Base-by-base conservation (phyloP, 371 early-diverging fungal species). In the Apophysomyces sp. region DNA sequence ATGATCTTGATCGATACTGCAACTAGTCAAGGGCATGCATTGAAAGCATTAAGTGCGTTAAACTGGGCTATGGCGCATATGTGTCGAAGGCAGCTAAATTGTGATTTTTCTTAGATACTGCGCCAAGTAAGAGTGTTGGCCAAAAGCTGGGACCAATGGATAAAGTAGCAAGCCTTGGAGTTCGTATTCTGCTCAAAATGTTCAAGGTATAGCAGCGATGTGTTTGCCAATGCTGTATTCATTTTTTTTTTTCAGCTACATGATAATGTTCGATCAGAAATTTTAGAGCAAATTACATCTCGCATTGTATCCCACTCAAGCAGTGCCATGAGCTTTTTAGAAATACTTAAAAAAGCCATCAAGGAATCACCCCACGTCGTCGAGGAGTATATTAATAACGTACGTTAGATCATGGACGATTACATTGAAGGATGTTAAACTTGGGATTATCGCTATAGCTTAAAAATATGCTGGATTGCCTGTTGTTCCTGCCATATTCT, bases 231-330 rank as follows among this genome's bases (percentile, higher is more conserved):
- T 18, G 9, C 3, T 55, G 9, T 0, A 13, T 7, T 5, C 12
- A 34, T 34, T 34, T 34, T 7, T 12, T 34, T 39, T 27, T 51
- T 31, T 13, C 61, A 84, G 82, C 66, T 82, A 8, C 86, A 88
- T 58, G 77, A 77, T 18, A 72, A 82, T 26, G 79, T 84, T n/a
- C 76, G 86, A 44, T 64, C 73, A 3, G 86, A 86, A 65, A 83
- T 88, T 26, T 63, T 88, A 40, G 86, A 85, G 29, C 85, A 85
- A 57, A 84, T 88, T 52, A 78, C 82, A 29, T 82, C 83, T 4
- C 79, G 86, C 40, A 76, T 88, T 39, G 77, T 88, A 5, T 79
- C 85, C 16, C 79, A 81, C 32, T 80, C 86, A 2, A 52, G 65
- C 12, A 84, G 85, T 55, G 79, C 79, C 1, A 55, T 58, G 8